Evolutionary conservation across 768 basidiomycete genomes (phyloP), one percentile per base, ranked within the genome.

Genomic region (Fibroporia radiculosa): DNA sequence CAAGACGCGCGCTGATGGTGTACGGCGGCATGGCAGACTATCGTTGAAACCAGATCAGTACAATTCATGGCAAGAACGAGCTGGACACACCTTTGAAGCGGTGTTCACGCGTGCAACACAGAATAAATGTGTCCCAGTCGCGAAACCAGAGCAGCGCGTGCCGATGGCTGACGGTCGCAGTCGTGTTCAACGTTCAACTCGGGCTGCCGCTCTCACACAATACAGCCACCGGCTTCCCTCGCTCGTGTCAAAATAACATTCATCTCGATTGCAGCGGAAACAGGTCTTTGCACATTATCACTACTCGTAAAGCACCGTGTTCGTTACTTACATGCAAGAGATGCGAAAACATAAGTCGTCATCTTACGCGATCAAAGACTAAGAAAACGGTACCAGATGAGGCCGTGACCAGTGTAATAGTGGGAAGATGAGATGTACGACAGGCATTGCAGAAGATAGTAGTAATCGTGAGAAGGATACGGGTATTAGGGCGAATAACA

Each of bases 401-500:
- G 25, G 11, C 31, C 19, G 44, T 11, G 25, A 54, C 48, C 51
- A 49, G 52, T 55, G 51, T 55, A 51, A 49, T 50, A 55, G 48
- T 45, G 36, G 48, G 48, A 44, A 52, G 47, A 50, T 50, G 51
- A 50, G 51, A 50, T 52, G 49, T 50, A 49, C 48, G 49, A 55
- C 54, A 52, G 54, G 48, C 54, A 50, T 55, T 55, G 54, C 54
- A 48, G 37, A 46, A 50, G 54, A 55, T 55, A 52, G 47, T 52
- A 55, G 47, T 55, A 55, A 49, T 55, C 54, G 47, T 55, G 51
- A 50, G 50, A n/a, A n/a, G 27, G 48, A 48, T 47, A 52, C 36
- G 53, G 54, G 54, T 55, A 55, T 55, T 51, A 51, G 40, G 51
- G 45, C 41, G 51, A 42, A 26, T 31, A 41, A 25, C 35, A 45